Evolutionary conservation across 257 asterid species (phyloP).

Genomic region (Solanum okadae): DNA sequence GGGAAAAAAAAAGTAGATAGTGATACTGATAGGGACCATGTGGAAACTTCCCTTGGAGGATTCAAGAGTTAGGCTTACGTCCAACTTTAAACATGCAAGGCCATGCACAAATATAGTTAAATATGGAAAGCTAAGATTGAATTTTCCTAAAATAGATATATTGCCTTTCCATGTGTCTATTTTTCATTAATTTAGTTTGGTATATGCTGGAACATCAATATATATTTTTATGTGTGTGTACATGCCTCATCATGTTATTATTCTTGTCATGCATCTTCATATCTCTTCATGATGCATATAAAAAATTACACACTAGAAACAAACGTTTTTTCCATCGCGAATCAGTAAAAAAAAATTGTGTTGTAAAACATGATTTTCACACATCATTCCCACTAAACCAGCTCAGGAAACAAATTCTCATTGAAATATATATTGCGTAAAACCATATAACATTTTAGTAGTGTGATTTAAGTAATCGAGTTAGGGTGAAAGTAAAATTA

Average conservation of each 20-base stretch:
- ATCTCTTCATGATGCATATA: not conserved
- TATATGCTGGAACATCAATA: conserved; percentile 5
- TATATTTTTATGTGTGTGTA: not conserved
- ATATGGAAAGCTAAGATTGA: conserved; percentile 41
- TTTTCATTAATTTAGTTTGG: conserved; percentile 17
- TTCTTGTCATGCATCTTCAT: not conserved
- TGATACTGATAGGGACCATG: conserved; percentile 7
- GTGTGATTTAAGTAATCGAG: not conserved
- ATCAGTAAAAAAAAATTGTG: not conserved
- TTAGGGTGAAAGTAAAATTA: not conserved
- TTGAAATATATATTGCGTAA: too few species aligned
- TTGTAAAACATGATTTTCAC: too few species aligned
- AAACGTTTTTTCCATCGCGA: not conserved
- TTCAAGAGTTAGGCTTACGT: conserved; percentile 27
- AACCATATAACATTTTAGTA: too few species aligned
- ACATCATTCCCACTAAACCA: too few species aligned
- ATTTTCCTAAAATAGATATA: conserved; percentile 37
- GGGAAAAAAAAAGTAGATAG: not conserved
- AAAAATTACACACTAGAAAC: not conserved
- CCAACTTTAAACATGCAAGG: conserved; percentile 8
- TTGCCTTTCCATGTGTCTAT: conserved; percentile 23
- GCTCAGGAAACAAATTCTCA: not conserved
- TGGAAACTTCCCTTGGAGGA: conserved; percentile 14
- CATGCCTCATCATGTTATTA: not conserved
- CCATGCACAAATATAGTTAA: conserved; percentile 23